Evolutionary conservation across 1,284 basidiomycete genomes (phyloP).

Genomic region (Nidula niveotomentosa): DNA sequence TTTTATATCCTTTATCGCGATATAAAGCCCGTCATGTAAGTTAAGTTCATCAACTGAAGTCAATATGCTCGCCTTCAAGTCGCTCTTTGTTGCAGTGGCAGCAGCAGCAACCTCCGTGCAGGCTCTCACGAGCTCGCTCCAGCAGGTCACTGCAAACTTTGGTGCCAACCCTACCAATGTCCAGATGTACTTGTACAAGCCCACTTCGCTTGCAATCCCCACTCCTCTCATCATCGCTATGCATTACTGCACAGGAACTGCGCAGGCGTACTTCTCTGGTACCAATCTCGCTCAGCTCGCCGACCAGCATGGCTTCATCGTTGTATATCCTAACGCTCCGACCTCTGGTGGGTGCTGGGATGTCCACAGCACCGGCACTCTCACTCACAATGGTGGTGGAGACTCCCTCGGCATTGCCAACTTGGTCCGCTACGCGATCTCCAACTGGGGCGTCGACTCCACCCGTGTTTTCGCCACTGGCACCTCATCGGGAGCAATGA

Average conservation of each 20-base stretch:
- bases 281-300: slow-evolving; percentile 42
- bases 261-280: slow-evolving; percentile 47
- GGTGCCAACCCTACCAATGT: slow-evolving; percentile 51
- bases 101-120: slow-evolving; percentile 6
- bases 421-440: slow-evolving; percentile 45
- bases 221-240: slow-evolving; percentile 50
- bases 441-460: slow-evolving; percentile 43
- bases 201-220: slow-evolving; percentile 33
- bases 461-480: slow-evolving; percentile 48
- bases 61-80: slow-evolving; percentile 13
- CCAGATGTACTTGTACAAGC: slow-evolving; percentile 45
- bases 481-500: slow-evolving; percentile 56
- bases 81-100: slow-evolving; percentile 12
- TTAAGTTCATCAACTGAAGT: background rate
- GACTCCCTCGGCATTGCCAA: slow-evolving; percentile 52
- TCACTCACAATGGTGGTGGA: slow-evolving; percentile 51
- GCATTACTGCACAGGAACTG: slow-evolving; percentile 49
- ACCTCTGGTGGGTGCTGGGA: slow-evolving; percentile 51
- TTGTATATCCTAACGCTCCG: slow-evolving; percentile 44
- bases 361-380: slow-evolving; percentile 43
- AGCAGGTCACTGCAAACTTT: slow-evolving; percentile 34
- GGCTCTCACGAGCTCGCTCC: slow-evolving; percentile 24
- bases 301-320: slow-evolving; percentile 45
- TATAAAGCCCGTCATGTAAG: too few species aligned
- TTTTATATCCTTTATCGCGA: too few species aligned